phyloP scores from a whole-genome alignment of 1,139 yeast genomes.

The Starmera stellimalicola region DNA sequence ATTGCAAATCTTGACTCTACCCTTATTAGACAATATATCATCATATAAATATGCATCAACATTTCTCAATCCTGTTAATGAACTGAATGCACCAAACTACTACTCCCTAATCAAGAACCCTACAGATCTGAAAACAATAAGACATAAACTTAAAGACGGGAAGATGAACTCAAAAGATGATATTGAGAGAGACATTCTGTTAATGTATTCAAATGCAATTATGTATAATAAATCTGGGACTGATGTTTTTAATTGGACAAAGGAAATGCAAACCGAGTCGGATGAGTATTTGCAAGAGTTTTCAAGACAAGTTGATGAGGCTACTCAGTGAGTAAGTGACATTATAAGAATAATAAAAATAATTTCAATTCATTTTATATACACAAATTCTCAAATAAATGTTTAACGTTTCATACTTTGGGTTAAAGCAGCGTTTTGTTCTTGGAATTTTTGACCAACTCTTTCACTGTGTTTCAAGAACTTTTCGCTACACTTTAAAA shows the following conservation, averaged over 20 bases:
- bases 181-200: slow-evolving; percentile 57
- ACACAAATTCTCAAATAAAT: background rate
- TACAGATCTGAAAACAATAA: slow-evolving; percentile 56
- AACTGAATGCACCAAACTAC: slow-evolving; percentile 62
- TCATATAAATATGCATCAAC: slow-evolving; percentile 71
- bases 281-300: slow-evolving; percentile 6
- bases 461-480: slow-evolving; percentile 97
- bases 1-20: slow-evolving; percentile 30
- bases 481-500: slow-evolving; percentile 90
- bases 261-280: slow-evolving; percentile 58
- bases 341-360: too few relatives aligned
- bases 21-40: slow-evolving; percentile 53
- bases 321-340: too few relatives aligned
- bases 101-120: slow-evolving; percentile 54
- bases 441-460: slow-evolving; percentile 98
- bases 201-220: slow-evolving; percentile 77
- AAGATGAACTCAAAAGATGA: slow-evolving; percentile 39
- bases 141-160: slow-evolving; percentile 48
- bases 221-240: slow-evolving; percentile 69
- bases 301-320: slow-evolving; percentile 30
- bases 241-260: slow-evolving; percentile 52
- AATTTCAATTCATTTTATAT: too few relatives aligned
- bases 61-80: slow-evolving; percentile 60
- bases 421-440: slow-evolving; percentile 63
- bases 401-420: slow-evolving; percentile 32